Conservation (phyloP, 1,284 basidiomycete genomes). For the Moniliella sp. region DNA sequence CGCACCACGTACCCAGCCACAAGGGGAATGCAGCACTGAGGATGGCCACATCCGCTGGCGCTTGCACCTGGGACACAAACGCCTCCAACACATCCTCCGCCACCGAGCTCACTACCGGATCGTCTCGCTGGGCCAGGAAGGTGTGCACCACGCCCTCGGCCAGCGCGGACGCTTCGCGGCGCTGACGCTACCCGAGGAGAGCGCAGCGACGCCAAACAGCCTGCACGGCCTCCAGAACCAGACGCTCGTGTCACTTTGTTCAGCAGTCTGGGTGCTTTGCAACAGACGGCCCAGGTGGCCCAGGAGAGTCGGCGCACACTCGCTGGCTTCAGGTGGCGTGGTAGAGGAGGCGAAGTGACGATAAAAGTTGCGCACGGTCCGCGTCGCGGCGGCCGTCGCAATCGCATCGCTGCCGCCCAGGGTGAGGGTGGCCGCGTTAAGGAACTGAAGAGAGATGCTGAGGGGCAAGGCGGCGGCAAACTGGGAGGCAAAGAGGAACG, state of each 20-base stretch:
- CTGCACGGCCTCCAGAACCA: slow-evolving; percentile 65
- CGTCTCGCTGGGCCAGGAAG: slow-evolving; percentile 47
- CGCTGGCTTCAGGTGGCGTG: no score
- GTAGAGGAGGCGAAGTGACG: slow-evolving; percentile 40
- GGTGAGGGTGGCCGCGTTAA: slow-evolving; percentile 62
- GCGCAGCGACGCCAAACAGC: slow-evolving; percentile 52
- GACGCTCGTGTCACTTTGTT: slow-evolving; percentile 72
- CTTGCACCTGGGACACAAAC: slow-evolving; percentile 49
- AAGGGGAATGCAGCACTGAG: slow-evolving; percentile 56
- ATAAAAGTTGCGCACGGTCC: slow-evolving; percentile 36
- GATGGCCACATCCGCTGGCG: slow-evolving; percentile 51
- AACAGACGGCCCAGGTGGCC: slow-evolving; percentile 65
- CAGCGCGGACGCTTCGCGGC: neutral
- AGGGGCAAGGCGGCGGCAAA: slow-evolving; percentile 54
- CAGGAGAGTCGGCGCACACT: slow-evolving; percentile 54
- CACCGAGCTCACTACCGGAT: slow-evolving; percentile 37
- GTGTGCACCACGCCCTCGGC: slow-evolving; percentile 53
- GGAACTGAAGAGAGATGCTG: slow-evolving; percentile 44
- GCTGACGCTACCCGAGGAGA: slow-evolving; percentile 2
- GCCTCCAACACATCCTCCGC: slow-evolving; percentile 54
- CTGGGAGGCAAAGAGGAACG: slow-evolving; percentile 80
- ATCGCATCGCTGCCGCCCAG: slow-evolving; percentile 45
- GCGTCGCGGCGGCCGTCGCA: slow-evolving; percentile 73
- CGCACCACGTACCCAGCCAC: slow-evolving; percentile 39
- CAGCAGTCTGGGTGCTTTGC: slow-evolving; percentile 46